These are phyloP conservation scores for Antitrichia curtipendula DNA, from an alignment of 225 moss, liverwort and hornwort species.

Conservation along the genomic window DNA sequence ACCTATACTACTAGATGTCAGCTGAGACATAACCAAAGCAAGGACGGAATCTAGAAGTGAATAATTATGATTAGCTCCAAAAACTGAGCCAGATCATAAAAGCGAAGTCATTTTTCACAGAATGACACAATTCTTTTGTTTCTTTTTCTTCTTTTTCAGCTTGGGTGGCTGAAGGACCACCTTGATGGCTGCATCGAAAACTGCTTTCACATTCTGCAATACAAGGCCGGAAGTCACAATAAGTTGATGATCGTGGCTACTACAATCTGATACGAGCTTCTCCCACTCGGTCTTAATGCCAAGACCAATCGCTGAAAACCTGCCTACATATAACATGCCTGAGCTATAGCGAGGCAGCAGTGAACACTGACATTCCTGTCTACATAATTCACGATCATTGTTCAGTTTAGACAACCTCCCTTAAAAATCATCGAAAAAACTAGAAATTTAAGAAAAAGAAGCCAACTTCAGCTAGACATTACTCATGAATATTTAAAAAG, in stretches of 20 bases:
- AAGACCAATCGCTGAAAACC: background rate
- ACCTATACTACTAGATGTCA: slow-evolving; percentile 30
- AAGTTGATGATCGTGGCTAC: background rate
- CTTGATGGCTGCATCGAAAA: slow-evolving; percentile 98
- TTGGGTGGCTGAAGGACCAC: slow-evolving; percentile 99
- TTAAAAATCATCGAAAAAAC: background rate
- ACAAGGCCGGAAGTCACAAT: background rate
- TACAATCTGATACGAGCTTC: background rate
- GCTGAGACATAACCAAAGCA: slow-evolving; percentile 27
- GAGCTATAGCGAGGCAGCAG: no score
- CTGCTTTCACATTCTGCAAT: slow-evolving; percentile 97
- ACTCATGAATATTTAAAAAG: background rate
- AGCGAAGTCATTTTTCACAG: slow-evolving; percentile 39
- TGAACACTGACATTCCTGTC: background rate
- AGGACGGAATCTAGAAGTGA: slow-evolving; percentile 16
- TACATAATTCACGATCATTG: background rate
- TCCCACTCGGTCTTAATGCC: background rate
- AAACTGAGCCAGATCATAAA: slow-evolving; percentile 35
- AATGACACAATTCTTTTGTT: slow-evolving; percentile 91
- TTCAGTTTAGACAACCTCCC: background rate
- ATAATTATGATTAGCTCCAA: slow-evolving; percentile 31
- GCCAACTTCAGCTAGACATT: background rate
- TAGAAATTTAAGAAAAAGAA: background rate
- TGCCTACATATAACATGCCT: background rate
- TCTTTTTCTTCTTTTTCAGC: slow-evolving; percentile 99